Percentiles rank a stretch among this genome's conserved stretches.
phyloP scores from a whole-genome alignment of 805 yeast species.

The Tetrapisispora iriomotensis region DNA sequence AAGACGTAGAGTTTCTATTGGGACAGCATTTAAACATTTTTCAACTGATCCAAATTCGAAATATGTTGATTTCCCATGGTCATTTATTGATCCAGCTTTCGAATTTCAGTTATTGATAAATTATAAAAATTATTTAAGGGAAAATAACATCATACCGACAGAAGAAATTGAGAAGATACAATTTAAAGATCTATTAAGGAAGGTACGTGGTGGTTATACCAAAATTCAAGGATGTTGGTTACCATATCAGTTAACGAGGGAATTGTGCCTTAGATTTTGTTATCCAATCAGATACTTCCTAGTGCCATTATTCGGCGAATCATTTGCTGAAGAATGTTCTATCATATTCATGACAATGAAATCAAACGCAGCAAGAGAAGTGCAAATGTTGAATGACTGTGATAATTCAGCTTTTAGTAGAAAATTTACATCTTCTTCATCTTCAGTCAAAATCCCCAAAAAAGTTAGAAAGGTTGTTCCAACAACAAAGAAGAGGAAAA shows the following conservation, averaged over 20 bases:
- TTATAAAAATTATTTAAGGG: slow-evolving; percentile 9
- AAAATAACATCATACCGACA: slow-evolving; percentile 7
- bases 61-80: slow-evolving; percentile 29
- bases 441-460: too few species aligned
- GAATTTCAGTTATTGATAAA: slow-evolving; percentile 9
- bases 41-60: slow-evolving; percentile 1
- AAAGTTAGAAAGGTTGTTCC: too few species aligned
- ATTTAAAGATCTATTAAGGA: slow-evolving; percentile 31
- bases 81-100: slow-evolving; percentile 16
- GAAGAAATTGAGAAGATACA: slow-evolving; percentile 10
- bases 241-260: slow-evolving; percentile 57
- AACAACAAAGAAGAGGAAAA: too few species aligned
- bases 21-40: slow-evolving; percentile 2
- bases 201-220: slow-evolving; percentile 83
- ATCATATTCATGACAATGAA: neutral
- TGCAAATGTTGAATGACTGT: neutral
- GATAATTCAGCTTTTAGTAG: too few species aligned
- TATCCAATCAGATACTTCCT: slow-evolving; percentile 65
- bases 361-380: neutral
- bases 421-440: too few species aligned
- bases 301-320: slow-evolving; percentile 70
- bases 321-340: slow-evolving; percentile 37
- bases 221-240: slow-evolving; percentile 95
- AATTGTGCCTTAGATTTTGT: slow-evolving; percentile 65
- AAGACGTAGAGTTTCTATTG: neutral